Evolutionary conservation across 345 rosid genomes (phyloP).

Genomic region (Populus euphratica): DNA sequence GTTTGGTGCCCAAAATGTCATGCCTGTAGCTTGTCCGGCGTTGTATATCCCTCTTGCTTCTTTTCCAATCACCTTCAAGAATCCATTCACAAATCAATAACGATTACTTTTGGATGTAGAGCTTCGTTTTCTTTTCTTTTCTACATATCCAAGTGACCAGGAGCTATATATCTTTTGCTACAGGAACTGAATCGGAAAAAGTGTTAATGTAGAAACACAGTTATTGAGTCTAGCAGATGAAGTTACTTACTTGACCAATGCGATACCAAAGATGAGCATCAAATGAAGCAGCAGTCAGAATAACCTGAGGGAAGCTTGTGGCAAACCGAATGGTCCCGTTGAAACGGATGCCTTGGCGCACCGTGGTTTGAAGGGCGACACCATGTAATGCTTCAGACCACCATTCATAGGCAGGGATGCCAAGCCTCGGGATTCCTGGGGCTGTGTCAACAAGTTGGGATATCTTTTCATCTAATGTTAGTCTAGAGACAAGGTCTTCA

Average conservation of each 20-base stretch:
- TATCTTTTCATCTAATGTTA: slow-evolving; percentile 74
- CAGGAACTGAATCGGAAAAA: neutral
- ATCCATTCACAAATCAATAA: neutral
- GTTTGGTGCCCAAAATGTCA: slow-evolving; percentile 36
- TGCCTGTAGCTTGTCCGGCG: slow-evolving; percentile 28
- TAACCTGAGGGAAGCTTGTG: slow-evolving; percentile 90
- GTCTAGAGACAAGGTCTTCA: slow-evolving; percentile 62
- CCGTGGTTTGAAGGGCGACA: slow-evolving; percentile 35
- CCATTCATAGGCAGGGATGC: slow-evolving; percentile 76
- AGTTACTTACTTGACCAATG: slow-evolving; percentile 59
- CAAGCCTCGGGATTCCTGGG: slow-evolving; percentile 60
- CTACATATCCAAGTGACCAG: neutral
- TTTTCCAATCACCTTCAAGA: slow-evolving; percentile 22
- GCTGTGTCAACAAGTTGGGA: slow-evolving; percentile 70
- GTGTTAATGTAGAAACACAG: neutral
- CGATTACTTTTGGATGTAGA: neutral
- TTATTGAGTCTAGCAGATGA: neutral
- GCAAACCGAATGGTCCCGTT: slow-evolving; percentile 56
- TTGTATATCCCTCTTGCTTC: slow-evolving; percentile 28
- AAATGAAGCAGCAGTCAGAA: slow-evolving; percentile 74
- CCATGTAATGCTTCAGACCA: slow-evolving; percentile 96
- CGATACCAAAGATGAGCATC: slow-evolving; percentile 66
- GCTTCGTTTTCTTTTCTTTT: neutral
- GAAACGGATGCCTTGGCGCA: slow-evolving; percentile 65
- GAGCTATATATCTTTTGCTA: neutral